Evolutionary conservation across 2,329 filamentous ascomycete genomes (phyloP).

Genomic region (Trichophyton schoenleinii): DNA sequence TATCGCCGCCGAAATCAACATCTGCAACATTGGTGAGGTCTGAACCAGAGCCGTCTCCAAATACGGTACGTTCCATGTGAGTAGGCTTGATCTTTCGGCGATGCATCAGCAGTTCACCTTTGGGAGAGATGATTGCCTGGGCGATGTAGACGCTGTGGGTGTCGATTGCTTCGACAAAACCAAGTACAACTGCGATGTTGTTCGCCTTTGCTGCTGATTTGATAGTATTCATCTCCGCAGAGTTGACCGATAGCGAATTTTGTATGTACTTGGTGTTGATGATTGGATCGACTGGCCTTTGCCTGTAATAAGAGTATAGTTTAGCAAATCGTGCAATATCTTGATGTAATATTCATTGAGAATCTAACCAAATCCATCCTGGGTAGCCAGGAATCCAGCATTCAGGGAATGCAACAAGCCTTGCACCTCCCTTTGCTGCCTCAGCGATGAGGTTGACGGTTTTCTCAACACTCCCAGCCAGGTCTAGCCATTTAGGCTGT

Average conservation of each 20-base stretch:
- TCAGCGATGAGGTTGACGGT: constrained; percentile 45
- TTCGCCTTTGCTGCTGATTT: constrained; percentile 23
- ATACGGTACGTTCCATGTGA: constrained; percentile 42
- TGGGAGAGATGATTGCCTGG: constrained; percentile 33
- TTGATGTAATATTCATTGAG: background rate
- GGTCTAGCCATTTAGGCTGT: constrained; percentile 50
- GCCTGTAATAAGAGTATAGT: constrained; percentile 15
- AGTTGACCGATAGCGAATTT: constrained; percentile 22
- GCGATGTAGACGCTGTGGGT: constrained; percentile 34
- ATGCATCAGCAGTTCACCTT: constrained; percentile 30
- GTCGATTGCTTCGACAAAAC: constrained; percentile 32
- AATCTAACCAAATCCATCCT: constrained; percentile 34
- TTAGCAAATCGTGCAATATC: background rate
- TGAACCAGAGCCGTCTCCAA: constrained; percentile 34
- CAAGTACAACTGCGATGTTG: constrained; percentile 33
- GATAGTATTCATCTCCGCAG: constrained; percentile 29
- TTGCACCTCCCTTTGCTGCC: constrained; percentile 41
- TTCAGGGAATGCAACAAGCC: constrained; percentile 45
- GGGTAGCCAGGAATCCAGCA: constrained; percentile 46
- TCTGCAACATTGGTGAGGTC: constrained; percentile 31
- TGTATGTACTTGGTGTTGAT: constrained; percentile 23
- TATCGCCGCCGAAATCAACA: constrained; percentile 23
- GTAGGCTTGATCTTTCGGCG: constrained; percentile 43
- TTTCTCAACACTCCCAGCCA: constrained; percentile 43
- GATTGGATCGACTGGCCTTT: constrained; percentile 21